Conservation (phyloP, 129 eudicot species). For the Chrysanthemum makinoi region DNA sequence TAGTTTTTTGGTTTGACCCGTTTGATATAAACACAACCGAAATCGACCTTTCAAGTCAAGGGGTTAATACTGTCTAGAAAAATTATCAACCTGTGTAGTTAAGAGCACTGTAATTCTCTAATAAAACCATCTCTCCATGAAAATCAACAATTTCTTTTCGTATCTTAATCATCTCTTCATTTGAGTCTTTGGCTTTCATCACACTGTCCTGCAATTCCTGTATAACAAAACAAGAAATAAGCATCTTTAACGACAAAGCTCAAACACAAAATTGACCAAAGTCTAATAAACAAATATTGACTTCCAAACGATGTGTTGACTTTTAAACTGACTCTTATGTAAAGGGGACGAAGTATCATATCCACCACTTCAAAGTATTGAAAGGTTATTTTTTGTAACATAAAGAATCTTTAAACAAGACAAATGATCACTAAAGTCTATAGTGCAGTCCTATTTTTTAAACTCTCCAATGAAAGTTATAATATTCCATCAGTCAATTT, state of each 20-base stretch:
- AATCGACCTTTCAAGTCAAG: no score
- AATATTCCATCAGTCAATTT: conserved; percentile 21
- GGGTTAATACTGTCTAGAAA: no score
- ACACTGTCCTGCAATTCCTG: conserved; percentile 80
- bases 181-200: conserved; percentile 44
- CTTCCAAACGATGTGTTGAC: conserved; percentile 22
- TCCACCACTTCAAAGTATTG: conserved; percentile 32
- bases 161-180: conserved; percentile 60
- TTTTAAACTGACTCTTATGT: conserved; percentile 14
- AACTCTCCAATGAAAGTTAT: background rate
- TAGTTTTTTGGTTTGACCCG: no score
- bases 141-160: conserved; percentile 86
- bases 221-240: conserved; percentile 15
- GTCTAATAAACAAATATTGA: background rate
- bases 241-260: conserved; percentile 13
- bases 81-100: conserved; percentile 84
- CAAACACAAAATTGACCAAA: conserved; percentile 15
- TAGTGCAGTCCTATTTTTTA: conserved; percentile 26
- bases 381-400: conserved; percentile 26
- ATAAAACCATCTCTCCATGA: conserved; percentile 93
- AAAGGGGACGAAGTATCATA: conserved; percentile 16
- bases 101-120: conserved; percentile 88
- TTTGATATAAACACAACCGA: no score
- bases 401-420: conserved; percentile 25
- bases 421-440: conserved; percentile 22